These are phyloP conservation scores for Hypoxylon lenormandii DNA, from an alignment of 495 filamentous ascomycete genomes.

Conservation along the genomic window DNA sequence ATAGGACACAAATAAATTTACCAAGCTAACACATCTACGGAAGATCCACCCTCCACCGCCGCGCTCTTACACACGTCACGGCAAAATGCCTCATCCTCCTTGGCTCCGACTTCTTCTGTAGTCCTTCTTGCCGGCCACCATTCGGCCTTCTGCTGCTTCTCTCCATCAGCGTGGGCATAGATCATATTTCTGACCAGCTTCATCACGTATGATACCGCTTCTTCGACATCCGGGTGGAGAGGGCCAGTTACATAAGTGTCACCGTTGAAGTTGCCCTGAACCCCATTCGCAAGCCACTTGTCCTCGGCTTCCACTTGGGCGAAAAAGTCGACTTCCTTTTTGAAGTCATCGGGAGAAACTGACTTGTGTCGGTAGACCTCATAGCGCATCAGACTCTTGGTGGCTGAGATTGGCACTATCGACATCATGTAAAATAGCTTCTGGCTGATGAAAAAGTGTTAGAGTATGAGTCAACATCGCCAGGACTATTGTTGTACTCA, in stretches of 20 bases:
- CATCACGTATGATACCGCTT: conserved; percentile 63
- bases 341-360: conserved; percentile 59
- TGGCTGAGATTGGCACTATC: conserved; percentile 58
- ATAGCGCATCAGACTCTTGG: conserved; percentile 56
- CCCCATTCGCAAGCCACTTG: conserved; percentile 57
- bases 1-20: too few species aligned
- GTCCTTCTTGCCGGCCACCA: conserved; percentile 63
- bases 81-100: conserved; percentile 8
- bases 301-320: conserved; percentile 62
- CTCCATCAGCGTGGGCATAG: conserved; percentile 54
- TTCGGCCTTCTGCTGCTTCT: conserved; percentile 56
- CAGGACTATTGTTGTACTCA: conserved; percentile 51
- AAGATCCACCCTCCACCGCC: too few species aligned
- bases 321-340: conserved; percentile 57
- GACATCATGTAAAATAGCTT: conserved; percentile 64
- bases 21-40: too few species aligned
- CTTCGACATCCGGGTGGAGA: conserved; percentile 60
- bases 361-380: conserved; percentile 64
- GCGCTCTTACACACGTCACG: too few species aligned
- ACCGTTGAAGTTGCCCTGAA: conserved; percentile 60
- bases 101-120: conserved; percentile 1
- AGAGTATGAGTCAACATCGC: not conserved
- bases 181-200: conserved; percentile 57
- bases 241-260: conserved; percentile 62
- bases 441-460: conserved; percentile 49